Evolutionary conservation across 331 rosid genomes (phyloP), one percentile per base, ranked within the genome.

Genomic region (Prunus yedoensis): DNA sequence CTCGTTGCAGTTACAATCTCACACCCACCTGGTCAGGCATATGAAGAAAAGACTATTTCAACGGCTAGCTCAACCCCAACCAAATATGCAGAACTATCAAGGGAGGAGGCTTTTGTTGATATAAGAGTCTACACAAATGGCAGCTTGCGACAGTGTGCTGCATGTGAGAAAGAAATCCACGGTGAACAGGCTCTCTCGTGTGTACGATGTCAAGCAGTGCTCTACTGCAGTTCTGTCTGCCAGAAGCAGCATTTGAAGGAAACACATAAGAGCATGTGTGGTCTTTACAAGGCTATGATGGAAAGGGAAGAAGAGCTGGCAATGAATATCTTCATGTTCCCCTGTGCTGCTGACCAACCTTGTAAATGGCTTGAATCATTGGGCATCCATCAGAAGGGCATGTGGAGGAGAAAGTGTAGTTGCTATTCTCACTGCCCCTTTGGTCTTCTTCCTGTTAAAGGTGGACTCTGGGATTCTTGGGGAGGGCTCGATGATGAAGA

Each of bases 241-340:
- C 90, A 84, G 74, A 90, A 88, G 78, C 89, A 85, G 66, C 88
- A 89, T 43, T 82, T 88, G 80, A 87, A 74, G 27, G 89, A 84
- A 32, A 73, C 85, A 5, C 91, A 85, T 80, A 87, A 83, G 70
- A 83, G 75, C 76, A 70, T 61, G 74, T 88, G 90, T 52, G 85
- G 89, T 78, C 83, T 80, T 63, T 87, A 85, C 88, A 79, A 82
- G 81, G 88, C 84, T 32, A 86, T 89, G 90, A 87, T 87, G 91
- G 91, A 89, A 80, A 87, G 90, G 72, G 92, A 87, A 79, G 92
- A 89, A 77, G 90, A 87, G 83, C 74, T 89, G 60, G 89, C 85
- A 4, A 85, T 89, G 76, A 81, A 83, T 23, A 85, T 85, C 47
- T 89, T 87, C 83, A 32, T 77, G 81, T 87, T 85, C 72, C 84